phyloP scores from a whole-genome alignment of 768 basidiomycete species.

The Auriscalpium vulgare region DNA sequence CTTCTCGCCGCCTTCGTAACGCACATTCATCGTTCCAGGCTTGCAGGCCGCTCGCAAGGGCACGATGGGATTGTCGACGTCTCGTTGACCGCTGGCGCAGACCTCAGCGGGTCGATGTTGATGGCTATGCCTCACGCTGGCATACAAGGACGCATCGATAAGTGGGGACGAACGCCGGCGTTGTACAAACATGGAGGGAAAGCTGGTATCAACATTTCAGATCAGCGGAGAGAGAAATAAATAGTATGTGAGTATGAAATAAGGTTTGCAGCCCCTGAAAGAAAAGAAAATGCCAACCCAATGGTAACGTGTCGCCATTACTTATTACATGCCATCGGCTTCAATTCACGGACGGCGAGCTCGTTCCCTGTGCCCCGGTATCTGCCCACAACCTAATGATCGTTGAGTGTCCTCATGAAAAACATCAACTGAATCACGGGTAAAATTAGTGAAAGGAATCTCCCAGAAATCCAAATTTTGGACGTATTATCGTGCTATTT shows the following conservation, averaged over 20 bases:
- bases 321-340: no score
- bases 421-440: slow-evolving; percentile 53
- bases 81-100: slow-evolving; percentile 70
- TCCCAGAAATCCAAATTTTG: slow-evolving; percentile 53
- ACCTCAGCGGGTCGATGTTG: slow-evolving; percentile 57
- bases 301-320: no score
- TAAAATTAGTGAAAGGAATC: slow-evolving; percentile 65
- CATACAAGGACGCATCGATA: slow-evolving; percentile 29
- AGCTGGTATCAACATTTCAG: slow-evolving; percentile 32
- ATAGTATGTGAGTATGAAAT: no score
- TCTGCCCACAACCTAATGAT: slow-evolving; percentile 31
- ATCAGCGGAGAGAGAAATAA: no score
- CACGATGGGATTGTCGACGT: slow-evolving; percentile 52
- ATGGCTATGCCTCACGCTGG: slow-evolving; percentile 46
- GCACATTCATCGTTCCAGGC: background rate
- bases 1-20: no score
- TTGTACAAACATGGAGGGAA: slow-evolving; percentile 51
- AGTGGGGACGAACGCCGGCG: slow-evolving; percentile 36
- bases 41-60: slow-evolving; percentile 68
- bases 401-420: slow-evolving; percentile 59
- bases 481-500: slow-evolving; percentile 50
- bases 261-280: no score
- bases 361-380: slow-evolving; percentile 24
- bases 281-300: no score
- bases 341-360: slow-evolving; percentile 17